These are phyloP conservation scores for Pestalotiopsis sp. DNA, from an alignment of 2,329 filamentous ascomycete species.

Conservation along the genomic window DNA sequence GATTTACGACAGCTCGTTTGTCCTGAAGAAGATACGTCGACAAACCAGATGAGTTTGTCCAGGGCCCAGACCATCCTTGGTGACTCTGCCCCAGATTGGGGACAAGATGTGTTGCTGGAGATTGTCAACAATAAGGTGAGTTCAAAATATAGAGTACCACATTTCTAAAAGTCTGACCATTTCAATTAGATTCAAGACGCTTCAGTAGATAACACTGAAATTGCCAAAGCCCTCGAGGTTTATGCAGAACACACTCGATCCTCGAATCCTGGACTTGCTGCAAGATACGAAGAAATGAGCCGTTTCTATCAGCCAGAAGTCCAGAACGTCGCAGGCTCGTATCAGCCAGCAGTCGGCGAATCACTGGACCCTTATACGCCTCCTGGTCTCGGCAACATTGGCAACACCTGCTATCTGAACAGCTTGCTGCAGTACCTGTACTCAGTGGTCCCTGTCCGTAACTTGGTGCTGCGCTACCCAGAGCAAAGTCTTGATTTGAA, in stretches of 20 bases:
- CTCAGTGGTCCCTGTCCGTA: constrained; percentile 78
- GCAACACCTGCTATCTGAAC: constrained; percentile 98
- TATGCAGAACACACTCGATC: constrained; percentile 28
- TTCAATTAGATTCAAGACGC: constrained; percentile 8
- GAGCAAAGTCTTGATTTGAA: constrained; percentile 69
- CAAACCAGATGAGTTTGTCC: not conserved
- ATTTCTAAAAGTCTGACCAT: not conserved
- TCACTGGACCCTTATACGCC: constrained; percentile 60
- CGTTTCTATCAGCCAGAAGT: constrained; percentile 23
- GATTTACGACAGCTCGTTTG: constrained; percentile 25
- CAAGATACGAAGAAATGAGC: constrained; percentile 24
- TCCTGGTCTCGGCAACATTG: constrained; percentile 88
- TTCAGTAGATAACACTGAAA: constrained; percentile 21
- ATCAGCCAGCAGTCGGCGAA: not conserved
- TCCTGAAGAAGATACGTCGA: not conserved
- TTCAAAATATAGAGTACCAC: not conserved
- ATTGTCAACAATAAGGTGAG: constrained; percentile 27
- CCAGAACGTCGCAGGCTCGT: not conserved
- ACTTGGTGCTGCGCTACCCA: constrained; percentile 79
- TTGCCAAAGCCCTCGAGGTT: constrained; percentile 29
- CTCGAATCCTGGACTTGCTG: constrained; percentile 22
- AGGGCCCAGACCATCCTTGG: constrained; percentile 17
- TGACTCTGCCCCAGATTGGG: constrained; percentile 23
- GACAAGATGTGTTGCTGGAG: constrained; percentile 29
- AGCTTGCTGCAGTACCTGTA: constrained; percentile 96